Evolutionary conservation across 768 basidiomycete genomes (phyloP), one percentile per base, ranked within the genome.

Genomic region (Panaeolus papilionaceus): DNA sequence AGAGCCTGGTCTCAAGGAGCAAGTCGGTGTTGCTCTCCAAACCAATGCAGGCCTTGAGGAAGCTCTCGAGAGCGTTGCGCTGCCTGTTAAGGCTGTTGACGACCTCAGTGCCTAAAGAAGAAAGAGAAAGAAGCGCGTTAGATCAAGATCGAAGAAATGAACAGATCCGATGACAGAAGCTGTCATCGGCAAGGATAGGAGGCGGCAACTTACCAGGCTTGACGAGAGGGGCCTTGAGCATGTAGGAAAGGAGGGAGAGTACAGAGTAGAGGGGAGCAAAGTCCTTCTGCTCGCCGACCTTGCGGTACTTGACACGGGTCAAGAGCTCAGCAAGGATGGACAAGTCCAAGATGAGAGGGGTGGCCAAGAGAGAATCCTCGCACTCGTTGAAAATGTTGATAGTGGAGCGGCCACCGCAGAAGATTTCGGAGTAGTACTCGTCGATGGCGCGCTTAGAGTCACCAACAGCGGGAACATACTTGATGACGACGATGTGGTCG

Each of bases 391-490:
- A 98, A 82, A 95, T 94, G 78, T 94, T 95, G 85, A 98, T 96
- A 11, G 93, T 94, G 70, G 92, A 93, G 69, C 94, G 85, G 37
- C 96, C 96, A 72, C 96, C 96, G 76, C 96, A 97, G 83, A 96
- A 91, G 75, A 99, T 96, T 85, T 99, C 96, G 11, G 94, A 96
- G 80, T 96, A 95, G 82, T 98, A 99, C 84, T 98, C 96, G 81
- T 99, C 98, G 84, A 99, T 95, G n/a, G 96, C 98, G 66, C 95
- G 88, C 89, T 98, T 99, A 66, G 93, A 94, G 83, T 99, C 98
- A 44, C 97, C 96, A 38, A 97, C 96, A 28, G 96, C 94, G 23
- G 95, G 95, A 2, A 98, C 92, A 72, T 97, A 97, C 85, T 97
- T 97, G 88, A 97, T 97, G 66, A 97, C 95, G 64, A 98, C 91